Evolutionary conservation across 2,329 filamentous ascomycete species (phyloP).

Genomic region (Aspergillus fischeri): DNA sequence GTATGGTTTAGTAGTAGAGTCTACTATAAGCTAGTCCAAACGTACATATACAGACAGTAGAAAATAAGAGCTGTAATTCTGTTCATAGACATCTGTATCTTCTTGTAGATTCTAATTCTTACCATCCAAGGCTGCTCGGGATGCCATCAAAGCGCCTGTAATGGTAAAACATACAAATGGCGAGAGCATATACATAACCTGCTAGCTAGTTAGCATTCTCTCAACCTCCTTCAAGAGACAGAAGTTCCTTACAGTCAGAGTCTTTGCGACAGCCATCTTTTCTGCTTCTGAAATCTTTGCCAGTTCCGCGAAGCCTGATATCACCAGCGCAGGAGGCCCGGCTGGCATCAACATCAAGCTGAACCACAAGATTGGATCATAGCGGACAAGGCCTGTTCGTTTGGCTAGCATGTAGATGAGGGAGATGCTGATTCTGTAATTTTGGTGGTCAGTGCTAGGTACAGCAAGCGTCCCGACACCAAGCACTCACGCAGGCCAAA

Average conservation of each 20-base stretch:
- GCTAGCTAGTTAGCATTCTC: slow-evolving; percentile 1
- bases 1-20: neutral
- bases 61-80: too few species aligned
- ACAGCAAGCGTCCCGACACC: neutral
- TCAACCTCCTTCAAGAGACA: slow-evolving; percentile 15
- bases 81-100: neutral
- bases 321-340: slow-evolving; percentile 53
- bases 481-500: slow-evolving; percentile 52
- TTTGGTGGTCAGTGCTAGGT: neutral
- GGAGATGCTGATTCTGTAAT: slow-evolving; percentile 46
- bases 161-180: slow-evolving; percentile 29
- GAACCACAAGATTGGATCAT: slow-evolving; percentile 65
- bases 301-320: slow-evolving; percentile 50
- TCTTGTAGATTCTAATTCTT: neutral
- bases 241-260: slow-evolving; percentile 40
- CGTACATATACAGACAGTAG: too few species aligned
- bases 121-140: slow-evolving; percentile 18
- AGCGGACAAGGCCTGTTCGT: slow-evolving; percentile 48
- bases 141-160: slow-evolving; percentile 29
- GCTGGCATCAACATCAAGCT: slow-evolving; percentile 58
- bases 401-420: slow-evolving; percentile 54
- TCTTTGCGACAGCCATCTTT: slow-evolving; percentile 53
- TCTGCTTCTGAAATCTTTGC: slow-evolving; percentile 40
- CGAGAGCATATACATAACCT: slow-evolving; percentile 31
- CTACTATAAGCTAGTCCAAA: neutral